Evolutionary conservation across 768 basidiomycete genomes (phyloP).

Genomic region (Kwoniella europaea): DNA sequence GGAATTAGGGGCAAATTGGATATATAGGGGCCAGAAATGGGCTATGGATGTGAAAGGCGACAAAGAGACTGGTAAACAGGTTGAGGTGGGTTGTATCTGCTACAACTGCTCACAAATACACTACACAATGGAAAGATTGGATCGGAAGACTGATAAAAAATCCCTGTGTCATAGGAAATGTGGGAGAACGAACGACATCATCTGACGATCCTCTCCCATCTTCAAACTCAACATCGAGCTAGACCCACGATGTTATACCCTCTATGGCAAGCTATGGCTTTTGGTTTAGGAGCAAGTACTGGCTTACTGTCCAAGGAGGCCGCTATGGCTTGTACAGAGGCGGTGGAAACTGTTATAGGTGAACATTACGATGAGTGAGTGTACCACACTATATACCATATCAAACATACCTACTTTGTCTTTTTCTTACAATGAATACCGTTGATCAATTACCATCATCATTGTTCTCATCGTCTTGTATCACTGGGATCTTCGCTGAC

Average conservation of each 20-base stretch:
- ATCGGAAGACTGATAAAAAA: too few relatives aligned
- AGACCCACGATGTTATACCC: slow-evolving; percentile 84
- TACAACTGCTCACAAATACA: too few relatives aligned
- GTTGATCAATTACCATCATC: too few relatives aligned
- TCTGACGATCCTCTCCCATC: slow-evolving; percentile 78
- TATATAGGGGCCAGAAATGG: slow-evolving; percentile 84
- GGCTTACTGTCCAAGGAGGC: slow-evolving; percentile 89
- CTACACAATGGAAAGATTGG: too few relatives aligned
- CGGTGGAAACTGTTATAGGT: slow-evolving; percentile 95
- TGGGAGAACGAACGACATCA: slow-evolving; percentile 97
- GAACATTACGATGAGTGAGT: slow-evolving; percentile 98
- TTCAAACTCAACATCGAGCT: slow-evolving; percentile 80
- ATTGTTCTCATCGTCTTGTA: neutral
- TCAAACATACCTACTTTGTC: too few relatives aligned
- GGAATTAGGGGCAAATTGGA: slow-evolving; percentile 93
- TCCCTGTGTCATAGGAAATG: slow-evolving; percentile 71
- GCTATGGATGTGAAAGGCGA: slow-evolving; percentile 62
- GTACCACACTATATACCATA: too few relatives aligned
- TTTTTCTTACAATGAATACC: too few relatives aligned
- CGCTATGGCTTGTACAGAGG: slow-evolving; percentile 98
- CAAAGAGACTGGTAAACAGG: slow-evolving; percentile 65
- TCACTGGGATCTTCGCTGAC: neutral
- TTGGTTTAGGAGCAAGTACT: slow-evolving; percentile 80
- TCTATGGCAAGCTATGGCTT: slow-evolving; percentile 83
- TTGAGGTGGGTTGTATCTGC: slow-evolving; percentile 65